Evolutionary conservation across 2,329 filamentous ascomycete genomes (phyloP).

Genomic region (Talaromyces albobiverticillius): DNA sequence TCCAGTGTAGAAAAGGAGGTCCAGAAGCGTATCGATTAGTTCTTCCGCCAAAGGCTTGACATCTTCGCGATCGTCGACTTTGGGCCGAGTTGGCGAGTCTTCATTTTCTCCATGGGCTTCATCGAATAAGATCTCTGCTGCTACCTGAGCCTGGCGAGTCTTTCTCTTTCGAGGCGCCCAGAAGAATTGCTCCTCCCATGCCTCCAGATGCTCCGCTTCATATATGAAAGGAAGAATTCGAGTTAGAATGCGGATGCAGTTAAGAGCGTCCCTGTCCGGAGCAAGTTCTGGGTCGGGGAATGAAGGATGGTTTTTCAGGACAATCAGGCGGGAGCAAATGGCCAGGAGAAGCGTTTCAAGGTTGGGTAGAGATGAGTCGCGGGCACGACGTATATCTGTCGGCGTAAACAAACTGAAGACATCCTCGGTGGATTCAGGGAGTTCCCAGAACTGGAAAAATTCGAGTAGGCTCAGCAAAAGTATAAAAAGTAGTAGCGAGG

Average conservation of each 20-base stretch:
- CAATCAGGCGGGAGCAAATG: conserved; percentile 76
- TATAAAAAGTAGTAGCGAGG: neutral
- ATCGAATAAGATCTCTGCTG: conserved; percentile 80
- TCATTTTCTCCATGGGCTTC: conserved; percentile 59
- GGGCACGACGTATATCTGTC: conserved; percentile 80
- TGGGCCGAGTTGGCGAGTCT: conserved; percentile 41
- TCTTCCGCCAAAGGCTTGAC: conserved; percentile 87
- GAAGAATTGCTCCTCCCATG: conserved; percentile 93
- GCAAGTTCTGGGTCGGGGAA: conserved; percentile 86
- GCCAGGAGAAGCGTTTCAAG: conserved; percentile 84
- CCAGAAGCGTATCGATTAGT: conserved; percentile 82
- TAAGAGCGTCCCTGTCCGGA: conserved; percentile 81
- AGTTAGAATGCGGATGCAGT: conserved; percentile 89
- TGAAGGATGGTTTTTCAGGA: conserved; percentile 81
- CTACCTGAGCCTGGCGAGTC: conserved; percentile 63
- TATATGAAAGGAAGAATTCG: conserved; percentile 87
- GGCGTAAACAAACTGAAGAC: conserved; percentile 94
- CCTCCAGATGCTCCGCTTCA: conserved; percentile 75
- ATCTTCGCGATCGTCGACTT: conserved; percentile 69
- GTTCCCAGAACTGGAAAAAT: conserved; percentile 81
- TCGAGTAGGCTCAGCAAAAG: neutral
- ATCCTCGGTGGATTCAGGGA: conserved; percentile 92
- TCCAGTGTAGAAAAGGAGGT: conserved; percentile 86
- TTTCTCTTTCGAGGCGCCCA: conserved; percentile 74
- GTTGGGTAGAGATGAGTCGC: conserved; percentile 81